phyloP scores from a whole-genome alignment of 2,329 filamentous ascomycete genomes.

The Aspergillus intermedius region DNA sequence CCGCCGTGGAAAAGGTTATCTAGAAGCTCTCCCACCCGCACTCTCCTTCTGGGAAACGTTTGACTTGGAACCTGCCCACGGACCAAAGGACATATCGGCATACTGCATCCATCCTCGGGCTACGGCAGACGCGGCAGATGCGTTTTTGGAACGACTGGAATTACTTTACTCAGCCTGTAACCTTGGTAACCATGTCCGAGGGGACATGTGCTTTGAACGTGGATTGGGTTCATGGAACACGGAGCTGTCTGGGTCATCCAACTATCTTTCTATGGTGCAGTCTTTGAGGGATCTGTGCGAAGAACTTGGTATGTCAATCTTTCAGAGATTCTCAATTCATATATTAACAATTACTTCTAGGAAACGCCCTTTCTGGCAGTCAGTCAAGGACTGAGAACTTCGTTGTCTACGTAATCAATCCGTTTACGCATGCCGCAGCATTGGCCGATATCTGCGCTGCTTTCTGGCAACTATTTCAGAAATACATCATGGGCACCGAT shows the following conservation, averaged over 20 bases:
- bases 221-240: constrained; percentile 34
- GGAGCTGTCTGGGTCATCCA: constrained; percentile 16
- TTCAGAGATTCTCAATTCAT: not conserved
- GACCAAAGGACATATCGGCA: constrained; percentile 51
- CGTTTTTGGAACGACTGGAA: constrained; percentile 49
- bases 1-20: constrained; percentile 45
- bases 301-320: constrained; percentile 26
- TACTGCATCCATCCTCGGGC: constrained; percentile 52
- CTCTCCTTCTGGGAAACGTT: constrained; percentile 57
- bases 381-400: constrained; percentile 36
- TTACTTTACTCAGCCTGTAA: constrained; percentile 52
- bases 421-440: constrained; percentile 43
- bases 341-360: constrained; percentile 19
- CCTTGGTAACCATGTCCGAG: constrained; percentile 47
- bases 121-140: constrained; percentile 41
- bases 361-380: constrained; percentile 28
- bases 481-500: constrained; percentile 41
- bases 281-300: constrained; percentile 29
- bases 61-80: constrained; percentile 50
- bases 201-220: constrained; percentile 34
- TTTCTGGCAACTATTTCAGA: constrained; percentile 52
- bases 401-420: constrained; percentile 55
- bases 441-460: constrained; percentile 49
- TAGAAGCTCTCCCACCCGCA: constrained; percentile 52
- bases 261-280: constrained; percentile 31